Percentiles rank a stretch among this genome's conserved stretches.
phyloP scores from a whole-genome alignment of 805 yeast genomes.

The Isabelozyma gotoi region DNA sequence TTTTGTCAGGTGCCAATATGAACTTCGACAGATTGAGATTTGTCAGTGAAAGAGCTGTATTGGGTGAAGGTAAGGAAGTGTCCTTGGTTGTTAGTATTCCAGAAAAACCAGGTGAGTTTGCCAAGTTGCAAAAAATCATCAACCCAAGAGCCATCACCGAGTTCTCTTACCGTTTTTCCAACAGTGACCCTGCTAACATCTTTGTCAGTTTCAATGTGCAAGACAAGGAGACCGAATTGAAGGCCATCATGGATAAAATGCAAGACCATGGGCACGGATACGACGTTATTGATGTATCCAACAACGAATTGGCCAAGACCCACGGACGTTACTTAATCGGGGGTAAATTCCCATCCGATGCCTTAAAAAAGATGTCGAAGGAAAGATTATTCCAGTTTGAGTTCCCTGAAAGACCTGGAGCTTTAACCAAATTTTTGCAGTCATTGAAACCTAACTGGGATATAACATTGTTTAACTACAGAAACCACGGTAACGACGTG shows the following conservation, averaged over 20 bases:
- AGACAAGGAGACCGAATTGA: constrained; percentile 72
- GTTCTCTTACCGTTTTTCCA: constrained; percentile 80
- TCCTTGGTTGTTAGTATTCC: constrained; percentile 89
- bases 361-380: constrained; percentile 47
- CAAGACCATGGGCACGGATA: constrained; percentile 59
- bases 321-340: constrained; percentile 97
- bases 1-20: constrained; percentile 96
- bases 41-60: constrained; percentile 93
- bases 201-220: constrained; percentile 85
- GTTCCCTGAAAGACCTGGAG: constrained; percentile 98
- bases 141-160: constrained; percentile 92
- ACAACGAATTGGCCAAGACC: constrained; percentile 91
- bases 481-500: constrained; percentile 95
- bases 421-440: constrained; percentile 75
- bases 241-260: constrained; percentile 59
- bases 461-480: constrained; percentile 89
- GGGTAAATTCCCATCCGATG: constrained; percentile 60
- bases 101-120: constrained; percentile 89
- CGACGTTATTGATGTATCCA: constrained; percentile 78
- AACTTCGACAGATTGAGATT: constrained; percentile 94
- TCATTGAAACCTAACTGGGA: constrained; percentile 82
- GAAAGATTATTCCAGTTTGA: constrained; percentile 84
- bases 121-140: constrained; percentile 69
- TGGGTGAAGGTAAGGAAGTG: constrained; percentile 98
- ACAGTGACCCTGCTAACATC: constrained; percentile 62